A percentile compares a stretch with the other conserved stretches of the same genome.
Evolutionary conservation across 345 rosid genomes (phyloP).

Genomic region (Acer saccharum): DNA sequence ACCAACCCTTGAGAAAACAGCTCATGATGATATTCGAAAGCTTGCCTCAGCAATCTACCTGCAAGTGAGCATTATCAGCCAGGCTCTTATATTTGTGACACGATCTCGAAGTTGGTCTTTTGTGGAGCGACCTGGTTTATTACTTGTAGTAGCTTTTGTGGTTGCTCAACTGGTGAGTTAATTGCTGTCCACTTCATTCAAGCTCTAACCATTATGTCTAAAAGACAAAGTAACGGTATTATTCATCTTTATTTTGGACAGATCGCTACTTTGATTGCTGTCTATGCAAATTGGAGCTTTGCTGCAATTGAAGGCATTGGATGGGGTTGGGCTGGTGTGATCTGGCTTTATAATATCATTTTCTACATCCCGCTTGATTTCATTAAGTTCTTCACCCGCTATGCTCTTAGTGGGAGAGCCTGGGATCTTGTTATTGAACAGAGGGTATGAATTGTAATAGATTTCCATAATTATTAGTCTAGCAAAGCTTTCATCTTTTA

Average conservation of each 20-base stretch:
- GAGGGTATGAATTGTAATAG: constrained; percentile 59
- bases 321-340: constrained; percentile 99
- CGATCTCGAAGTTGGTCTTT: constrained; percentile 95
- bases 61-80: constrained; percentile 97
- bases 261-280: constrained; percentile 97
- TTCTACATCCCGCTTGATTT: constrained; percentile 89
- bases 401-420: constrained; percentile 93
- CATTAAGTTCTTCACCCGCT: constrained; percentile 89
- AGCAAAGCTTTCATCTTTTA: neutral
- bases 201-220: constrained; percentile 3
- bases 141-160: constrained; percentile 74
- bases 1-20: constrained; percentile 81
- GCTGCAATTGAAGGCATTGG: constrained; percentile 98
- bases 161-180: constrained; percentile 88
- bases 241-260: constrained; percentile 32
- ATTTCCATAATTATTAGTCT: neutral
- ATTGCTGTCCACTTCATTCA: constrained; percentile 16
- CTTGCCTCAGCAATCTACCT: constrained; percentile 96
- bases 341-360: constrained; percentile 92
- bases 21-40: constrained; percentile 87
- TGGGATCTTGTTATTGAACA: constrained; percentile 99
- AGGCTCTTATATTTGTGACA: constrained; percentile 96
- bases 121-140: constrained; percentile 89
- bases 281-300: constrained; percentile 92
- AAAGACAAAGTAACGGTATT: constrained; percentile 5